A percentile compares a stretch with the other conserved stretches of the same genome.
These are phyloP conservation scores for Albugo candida DNA, from an alignment of 352 stramenopile species.

Conservation along the genomic window DNA sequence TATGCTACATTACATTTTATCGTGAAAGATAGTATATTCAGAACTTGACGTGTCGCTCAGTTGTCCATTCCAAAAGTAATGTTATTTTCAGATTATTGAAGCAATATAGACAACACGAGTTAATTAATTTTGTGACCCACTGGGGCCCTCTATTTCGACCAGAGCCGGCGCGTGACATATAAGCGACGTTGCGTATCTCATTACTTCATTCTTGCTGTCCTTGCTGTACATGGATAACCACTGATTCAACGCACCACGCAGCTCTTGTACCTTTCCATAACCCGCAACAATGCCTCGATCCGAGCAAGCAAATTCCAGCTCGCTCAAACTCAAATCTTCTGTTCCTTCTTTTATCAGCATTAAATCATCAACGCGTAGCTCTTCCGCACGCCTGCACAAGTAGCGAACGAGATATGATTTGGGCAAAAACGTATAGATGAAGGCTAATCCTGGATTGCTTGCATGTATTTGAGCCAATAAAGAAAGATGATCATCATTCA, in stretches of 20 bases:
- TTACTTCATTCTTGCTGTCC: slow-evolving; percentile 14
- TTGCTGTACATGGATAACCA: slow-evolving; percentile 65
- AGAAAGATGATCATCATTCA: slow-evolving; percentile 30
- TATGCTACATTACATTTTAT: too few species aligned
- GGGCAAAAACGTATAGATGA: slow-evolving; percentile 15
- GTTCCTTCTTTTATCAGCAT: slow-evolving; percentile 38
- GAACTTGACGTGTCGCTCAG: too few species aligned
- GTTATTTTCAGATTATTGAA: too few species aligned
- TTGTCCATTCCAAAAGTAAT: too few species aligned
- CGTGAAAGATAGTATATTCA: too few species aligned
- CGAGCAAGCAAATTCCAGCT: slow-evolving; percentile 72
- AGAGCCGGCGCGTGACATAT: slow-evolving; percentile 56
- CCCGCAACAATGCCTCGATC: slow-evolving; percentile 49
- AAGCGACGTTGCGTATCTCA: slow-evolving; percentile 24
- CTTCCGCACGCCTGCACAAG: slow-evolving; percentile 28
- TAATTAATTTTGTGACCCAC: too few species aligned
- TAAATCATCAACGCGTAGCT: slow-evolving; percentile 52
- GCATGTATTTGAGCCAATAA: slow-evolving; percentile 30
- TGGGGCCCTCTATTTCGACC: background rate
- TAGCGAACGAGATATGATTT: slow-evolving; percentile 19
- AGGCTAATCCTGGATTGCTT: slow-evolving; percentile 27
- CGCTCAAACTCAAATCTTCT: slow-evolving; percentile 42
- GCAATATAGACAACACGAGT: too few species aligned
- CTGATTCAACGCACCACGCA: slow-evolving; percentile 27
- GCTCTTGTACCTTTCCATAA: slow-evolving; percentile 39